phyloP scores from a whole-genome alignment of 2,329 filamentous ascomycete genomes.

The Fusarium fracticaudum region DNA sequence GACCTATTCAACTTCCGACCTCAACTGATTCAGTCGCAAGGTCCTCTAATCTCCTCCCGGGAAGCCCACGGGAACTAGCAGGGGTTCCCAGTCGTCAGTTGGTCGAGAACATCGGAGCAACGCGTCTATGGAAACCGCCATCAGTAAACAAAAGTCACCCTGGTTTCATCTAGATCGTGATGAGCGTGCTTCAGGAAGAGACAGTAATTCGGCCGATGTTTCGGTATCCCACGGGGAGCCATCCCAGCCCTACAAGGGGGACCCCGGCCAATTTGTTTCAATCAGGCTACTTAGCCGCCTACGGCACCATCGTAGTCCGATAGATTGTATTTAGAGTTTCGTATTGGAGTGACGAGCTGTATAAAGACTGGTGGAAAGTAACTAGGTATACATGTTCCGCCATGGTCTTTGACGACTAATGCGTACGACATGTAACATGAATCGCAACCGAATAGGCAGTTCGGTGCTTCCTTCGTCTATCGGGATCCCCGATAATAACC shows the following conservation, averaged over 20 bases:
- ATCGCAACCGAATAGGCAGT: conserved; percentile 12
- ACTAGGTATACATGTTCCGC: not conserved
- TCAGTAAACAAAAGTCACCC: not conserved
- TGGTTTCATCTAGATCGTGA: not conserved
- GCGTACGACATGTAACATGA: not conserved
- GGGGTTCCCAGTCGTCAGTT: not conserved
- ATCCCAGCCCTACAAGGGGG: not conserved
- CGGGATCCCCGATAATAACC: conserved; percentile 6
- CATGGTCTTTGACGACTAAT: not conserved
- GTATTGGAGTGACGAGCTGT: not conserved
- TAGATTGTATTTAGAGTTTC: conserved; percentile 4
- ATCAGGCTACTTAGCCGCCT: not conserved
- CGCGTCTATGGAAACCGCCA: conserved; percentile 8
- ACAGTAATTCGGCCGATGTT: conserved; percentile 9
- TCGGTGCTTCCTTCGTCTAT: not conserved
- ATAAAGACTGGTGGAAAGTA: conserved; percentile 25
- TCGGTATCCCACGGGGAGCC: not conserved
- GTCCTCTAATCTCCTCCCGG: conserved; percentile 11
- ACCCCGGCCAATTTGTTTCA: conserved; percentile 1
- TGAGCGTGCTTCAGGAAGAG: not conserved
- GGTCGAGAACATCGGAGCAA: not conserved
- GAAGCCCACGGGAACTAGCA: conserved; percentile 23
- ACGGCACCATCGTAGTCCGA: not conserved
- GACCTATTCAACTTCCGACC: not conserved
- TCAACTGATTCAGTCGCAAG: not conserved